Evolutionary conservation across 306 rosid genomes (phyloP).

Genomic region (Cyamopsis tetragonoloba): DNA sequence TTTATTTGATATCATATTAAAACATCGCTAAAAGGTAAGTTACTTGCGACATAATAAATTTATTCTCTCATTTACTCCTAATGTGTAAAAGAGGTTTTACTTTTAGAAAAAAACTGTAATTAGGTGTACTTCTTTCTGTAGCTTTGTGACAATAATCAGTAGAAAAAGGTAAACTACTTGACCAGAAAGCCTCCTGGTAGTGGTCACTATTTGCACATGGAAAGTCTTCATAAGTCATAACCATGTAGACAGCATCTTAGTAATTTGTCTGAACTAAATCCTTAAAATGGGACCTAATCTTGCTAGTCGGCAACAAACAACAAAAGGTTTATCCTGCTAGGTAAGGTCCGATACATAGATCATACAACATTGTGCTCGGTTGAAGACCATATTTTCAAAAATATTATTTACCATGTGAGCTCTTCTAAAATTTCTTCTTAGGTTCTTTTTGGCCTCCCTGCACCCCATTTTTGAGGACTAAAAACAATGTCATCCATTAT

Average conservation of each 20-base stretch:
- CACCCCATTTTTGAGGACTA: no score
- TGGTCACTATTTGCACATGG: not conserved
- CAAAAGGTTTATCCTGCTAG: no score
- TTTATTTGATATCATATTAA: not conserved
- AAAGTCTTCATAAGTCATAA: not conserved
- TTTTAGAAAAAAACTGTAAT: conserved; percentile 11
- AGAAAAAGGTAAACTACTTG: not conserved
- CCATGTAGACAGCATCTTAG: not conserved
- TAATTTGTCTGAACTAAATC: conserved; percentile 11
- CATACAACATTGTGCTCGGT: no score
- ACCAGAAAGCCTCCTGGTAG: not conserved
- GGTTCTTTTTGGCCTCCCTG: no score
- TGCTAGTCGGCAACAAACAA: no score
- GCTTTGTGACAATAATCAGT: not conserved
- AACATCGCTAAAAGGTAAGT: not conserved
- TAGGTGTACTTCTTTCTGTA: not conserved
- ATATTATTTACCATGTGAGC: no score
- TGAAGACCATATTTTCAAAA: no score
- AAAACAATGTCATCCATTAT: no score
- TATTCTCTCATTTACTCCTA: not conserved
- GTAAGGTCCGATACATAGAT: no score
- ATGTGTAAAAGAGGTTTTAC: not conserved
- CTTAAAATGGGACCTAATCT: conserved; percentile 4
- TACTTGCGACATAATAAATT: conserved; percentile 2
- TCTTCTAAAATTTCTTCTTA: no score